A percentile compares a stretch with the other conserved stretches of the same genome.
Conservation (phyloP, 1,284 basidiomycete genomes). For the Uromyces viciae-fabae region DNA sequence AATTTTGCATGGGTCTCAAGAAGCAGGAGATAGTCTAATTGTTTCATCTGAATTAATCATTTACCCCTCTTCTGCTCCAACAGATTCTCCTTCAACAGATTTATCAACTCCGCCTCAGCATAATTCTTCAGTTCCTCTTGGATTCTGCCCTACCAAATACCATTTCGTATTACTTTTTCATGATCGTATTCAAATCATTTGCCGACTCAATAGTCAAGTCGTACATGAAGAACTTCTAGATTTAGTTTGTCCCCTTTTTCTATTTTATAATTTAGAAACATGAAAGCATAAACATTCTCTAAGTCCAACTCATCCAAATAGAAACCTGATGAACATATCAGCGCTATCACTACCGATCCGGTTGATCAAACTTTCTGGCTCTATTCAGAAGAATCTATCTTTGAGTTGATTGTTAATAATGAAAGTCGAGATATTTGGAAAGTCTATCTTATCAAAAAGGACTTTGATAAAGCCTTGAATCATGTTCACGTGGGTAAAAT, state of each 20-base stretch:
- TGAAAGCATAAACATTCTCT: background rate
- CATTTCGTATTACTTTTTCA: conserved; percentile 84
- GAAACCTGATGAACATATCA: conserved; percentile 69
- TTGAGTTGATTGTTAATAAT: conserved; percentile 78
- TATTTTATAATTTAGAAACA: too few relatives aligned
- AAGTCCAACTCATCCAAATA: conserved; percentile 54
- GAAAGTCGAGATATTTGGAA: conserved; percentile 95
- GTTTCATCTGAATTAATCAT: conserved; percentile 63
- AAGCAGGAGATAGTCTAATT: conserved; percentile 66
- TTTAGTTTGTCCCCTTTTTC: conserved; percentile 59
- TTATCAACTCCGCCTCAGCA: conserved; percentile 65
- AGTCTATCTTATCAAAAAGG: conserved; percentile 74
- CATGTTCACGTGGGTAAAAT: conserved; percentile 70
- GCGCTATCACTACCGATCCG: conserved; percentile 74
- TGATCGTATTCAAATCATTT: conserved; percentile 73
- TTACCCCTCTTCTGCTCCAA: conserved; percentile 48
- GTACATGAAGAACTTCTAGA: conserved; percentile 80
- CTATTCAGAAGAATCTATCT: conserved; percentile 81
- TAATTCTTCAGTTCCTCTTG: conserved; percentile 62
- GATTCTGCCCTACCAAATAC: conserved; percentile 82
- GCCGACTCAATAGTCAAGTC: conserved; percentile 73
- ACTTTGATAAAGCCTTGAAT: conserved; percentile 72
- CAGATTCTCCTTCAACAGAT: background rate
- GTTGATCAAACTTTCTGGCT: conserved; percentile 90
- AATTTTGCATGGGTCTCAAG: conserved; percentile 51